Evolutionary conservation across 2,329 filamentous ascomycete genomes (phyloP).

Genomic region (Calonectria henricotiae): DNA sequence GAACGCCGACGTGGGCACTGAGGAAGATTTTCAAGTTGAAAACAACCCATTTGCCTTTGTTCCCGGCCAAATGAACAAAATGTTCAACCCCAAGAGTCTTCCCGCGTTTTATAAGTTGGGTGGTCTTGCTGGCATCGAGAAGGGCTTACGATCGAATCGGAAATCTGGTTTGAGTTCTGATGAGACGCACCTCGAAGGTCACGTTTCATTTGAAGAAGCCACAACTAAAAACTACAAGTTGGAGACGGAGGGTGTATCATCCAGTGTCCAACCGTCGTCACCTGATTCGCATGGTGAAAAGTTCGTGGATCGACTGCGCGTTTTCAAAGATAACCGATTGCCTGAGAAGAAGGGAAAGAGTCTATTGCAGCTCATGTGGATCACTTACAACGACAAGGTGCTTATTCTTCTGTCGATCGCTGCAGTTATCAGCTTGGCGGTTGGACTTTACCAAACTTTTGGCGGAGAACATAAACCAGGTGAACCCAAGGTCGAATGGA

Average conservation of each 20-base stretch:
- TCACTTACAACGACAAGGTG: conserved; percentile 89
- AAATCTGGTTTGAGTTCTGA: conserved; percentile 83
- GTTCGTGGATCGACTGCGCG: conserved; percentile 78
- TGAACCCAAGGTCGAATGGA: conserved; percentile 79
- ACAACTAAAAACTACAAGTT: conserved; percentile 61
- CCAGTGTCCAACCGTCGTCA: conserved; percentile 8
- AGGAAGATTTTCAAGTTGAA: conserved; percentile 82
- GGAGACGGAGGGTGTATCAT: conserved; percentile 53
- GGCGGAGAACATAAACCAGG: conserved; percentile 69
- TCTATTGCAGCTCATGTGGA: conserved; percentile 83
- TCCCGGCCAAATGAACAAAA: conserved; percentile 87
- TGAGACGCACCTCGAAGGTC: conserved; percentile 77
- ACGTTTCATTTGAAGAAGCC: conserved; percentile 82
- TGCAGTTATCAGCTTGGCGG: conserved; percentile 80
- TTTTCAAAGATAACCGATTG: conserved; percentile 81
- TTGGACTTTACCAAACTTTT: conserved; percentile 84
- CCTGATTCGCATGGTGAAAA: conserved; percentile 47
- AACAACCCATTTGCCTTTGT: conserved; percentile 90
- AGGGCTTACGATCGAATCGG: conserved; percentile 82
- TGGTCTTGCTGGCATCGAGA: conserved; percentile 84
- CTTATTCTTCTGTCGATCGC: conserved; percentile 81
- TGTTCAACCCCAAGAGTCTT: conserved; percentile 91
- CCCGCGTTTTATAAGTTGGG: conserved; percentile 87
- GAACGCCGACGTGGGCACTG: conserved; percentile 82
- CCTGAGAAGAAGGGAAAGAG: conserved; percentile 84